These are phyloP conservation scores for Penicillium janthinellum DNA, from an alignment of 2,329 filamentous ascomycete genomes.

Conservation along the genomic window DNA sequence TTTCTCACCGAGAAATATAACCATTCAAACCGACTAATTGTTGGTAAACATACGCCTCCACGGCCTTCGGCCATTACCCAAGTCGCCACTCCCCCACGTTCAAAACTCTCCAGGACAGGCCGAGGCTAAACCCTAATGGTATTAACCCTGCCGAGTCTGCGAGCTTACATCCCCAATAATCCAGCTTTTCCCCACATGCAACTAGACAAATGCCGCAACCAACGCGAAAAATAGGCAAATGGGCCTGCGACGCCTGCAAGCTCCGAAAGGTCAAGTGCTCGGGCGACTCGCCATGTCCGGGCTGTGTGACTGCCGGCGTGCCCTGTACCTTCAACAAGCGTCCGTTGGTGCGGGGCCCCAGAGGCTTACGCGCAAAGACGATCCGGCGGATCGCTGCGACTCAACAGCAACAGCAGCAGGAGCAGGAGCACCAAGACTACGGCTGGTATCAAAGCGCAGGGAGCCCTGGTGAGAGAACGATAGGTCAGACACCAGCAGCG, in stretches of 20 bases:
- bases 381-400: slow-evolving; percentile 2
- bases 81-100: not conserved
- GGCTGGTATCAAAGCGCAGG: not conserved
- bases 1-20: too few species aligned
- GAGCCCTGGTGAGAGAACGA: not conserved
- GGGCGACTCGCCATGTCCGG: not conserved
- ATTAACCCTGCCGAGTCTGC: not conserved
- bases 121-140: not conserved
- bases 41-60: too few species aligned
- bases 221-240: not conserved
- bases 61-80: too few species aligned
- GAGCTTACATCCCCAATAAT: not conserved
- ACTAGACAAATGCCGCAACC: slow-evolving; percentile 3
- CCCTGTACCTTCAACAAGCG: slow-evolving; percentile 3
- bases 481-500: not conserved
- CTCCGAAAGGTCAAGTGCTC: slow-evolving; percentile 3
- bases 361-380: not conserved
- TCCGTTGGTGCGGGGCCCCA: slow-evolving; percentile 1
- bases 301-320: not conserved
- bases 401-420: not conserved
- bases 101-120: not conserved
- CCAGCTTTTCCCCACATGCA: not conserved
- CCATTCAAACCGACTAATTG: too few species aligned
- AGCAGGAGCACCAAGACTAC: not conserved
- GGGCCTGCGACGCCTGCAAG: slow-evolving; percentile 3